A percentile compares a stretch with the other conserved stretches of the same genome.
Evolutionary conservation across 805 yeast genomes (phyloP).

Genomic region (Ogataea pini): DNA sequence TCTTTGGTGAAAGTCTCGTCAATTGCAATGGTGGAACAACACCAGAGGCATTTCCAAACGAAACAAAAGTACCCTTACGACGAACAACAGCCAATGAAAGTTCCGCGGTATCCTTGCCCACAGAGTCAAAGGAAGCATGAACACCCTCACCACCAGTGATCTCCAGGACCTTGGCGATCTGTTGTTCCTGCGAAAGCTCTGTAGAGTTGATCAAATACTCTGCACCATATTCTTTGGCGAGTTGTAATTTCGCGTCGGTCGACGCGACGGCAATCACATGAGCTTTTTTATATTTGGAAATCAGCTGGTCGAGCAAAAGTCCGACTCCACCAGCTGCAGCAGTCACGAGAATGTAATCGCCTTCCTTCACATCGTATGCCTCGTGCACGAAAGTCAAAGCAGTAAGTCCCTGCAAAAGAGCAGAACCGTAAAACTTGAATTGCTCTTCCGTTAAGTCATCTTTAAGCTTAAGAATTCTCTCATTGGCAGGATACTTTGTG

Average conservation of each 20-base stretch:
- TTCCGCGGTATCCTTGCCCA: constrained; percentile 78
- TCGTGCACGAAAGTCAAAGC: constrained; percentile 71
- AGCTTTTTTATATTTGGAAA: constrained; percentile 60
- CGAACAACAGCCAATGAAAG: constrained; percentile 60
- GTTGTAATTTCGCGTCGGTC: constrained; percentile 63
- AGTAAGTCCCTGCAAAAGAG: constrained; percentile 73
- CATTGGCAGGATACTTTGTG: constrained; percentile 46
- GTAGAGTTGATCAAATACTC: constrained; percentile 60
- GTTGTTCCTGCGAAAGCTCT: constrained; percentile 47
- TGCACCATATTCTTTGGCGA: constrained; percentile 76
- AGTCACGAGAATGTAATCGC: constrained; percentile 73
- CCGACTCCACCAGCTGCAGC: constrained; percentile 99
- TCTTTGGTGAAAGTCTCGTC: constrained; percentile 55
- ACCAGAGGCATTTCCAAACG: constrained; percentile 88
- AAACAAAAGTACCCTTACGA: constrained; percentile 71
- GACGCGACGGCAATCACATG: constrained; percentile 86
- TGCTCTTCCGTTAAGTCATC: constrained; percentile 47
- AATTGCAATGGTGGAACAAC: constrained; percentile 69
- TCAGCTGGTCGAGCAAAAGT: constrained; percentile 63
- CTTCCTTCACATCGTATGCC: constrained; percentile 64
- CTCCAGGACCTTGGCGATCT: constrained; percentile 54
- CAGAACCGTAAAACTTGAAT: constrained; percentile 58
- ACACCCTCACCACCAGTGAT: constrained; percentile 70
- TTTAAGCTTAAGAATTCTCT: constrained; percentile 51
- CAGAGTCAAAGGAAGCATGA: constrained; percentile 66